phyloP scores from a whole-genome alignment of 768 basidiomycete genomes.

The Leucocoprinus leucothites region DNA sequence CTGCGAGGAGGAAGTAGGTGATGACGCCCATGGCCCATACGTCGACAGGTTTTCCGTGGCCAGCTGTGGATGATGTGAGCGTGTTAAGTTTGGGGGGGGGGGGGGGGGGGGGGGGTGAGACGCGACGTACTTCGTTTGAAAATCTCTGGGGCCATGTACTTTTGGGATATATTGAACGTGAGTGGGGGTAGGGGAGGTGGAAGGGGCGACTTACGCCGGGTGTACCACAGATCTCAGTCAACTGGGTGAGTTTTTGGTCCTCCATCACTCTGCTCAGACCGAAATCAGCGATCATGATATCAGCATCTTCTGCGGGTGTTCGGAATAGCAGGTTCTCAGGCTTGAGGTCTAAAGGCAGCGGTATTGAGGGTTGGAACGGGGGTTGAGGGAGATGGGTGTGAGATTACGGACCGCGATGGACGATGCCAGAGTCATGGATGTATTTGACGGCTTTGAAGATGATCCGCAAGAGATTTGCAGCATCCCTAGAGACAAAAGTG shows the following conservation, averaged over 20 bases:
- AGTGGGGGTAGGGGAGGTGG: conserved; percentile 7
- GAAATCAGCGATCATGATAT: conserved; percentile 97
- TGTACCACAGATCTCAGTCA: conserved; percentile 96
- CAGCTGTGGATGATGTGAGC: conserved; percentile 42
- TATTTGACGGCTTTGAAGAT: conserved; percentile 88
- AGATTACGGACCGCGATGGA: conserved; percentile 73
- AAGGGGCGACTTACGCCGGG: conserved; percentile 57
- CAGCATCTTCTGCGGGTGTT: conserved; percentile 82
- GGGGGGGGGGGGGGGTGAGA: not conserved
- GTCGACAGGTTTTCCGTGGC: conserved; percentile 93
- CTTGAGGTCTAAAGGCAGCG: conserved; percentile 67
- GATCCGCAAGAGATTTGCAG: conserved; percentile 82
- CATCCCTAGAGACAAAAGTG: conserved; percentile 55
- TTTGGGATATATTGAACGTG: not conserved
- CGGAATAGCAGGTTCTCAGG: conserved; percentile 98
- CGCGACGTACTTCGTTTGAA: conserved; percentile 75
- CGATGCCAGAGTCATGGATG: conserved; percentile 88
- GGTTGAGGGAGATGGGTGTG: not conserved
- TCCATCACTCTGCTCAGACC: conserved; percentile 90
- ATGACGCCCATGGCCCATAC: conserved; percentile 99
- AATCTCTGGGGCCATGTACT: conserved; percentile 97
- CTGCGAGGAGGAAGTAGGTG: conserved; percentile 89
- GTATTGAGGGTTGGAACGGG: not conserved
- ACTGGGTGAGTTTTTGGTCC: conserved; percentile 78
- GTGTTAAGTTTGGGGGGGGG: conserved; percentile 1